Percentiles rank a stretch among this genome's conserved stretches.
These are phyloP conservation scores for Daldinia concentrica DNA, from an alignment of 495 filamentous ascomycete genomes.

Conservation along the genomic window DNA sequence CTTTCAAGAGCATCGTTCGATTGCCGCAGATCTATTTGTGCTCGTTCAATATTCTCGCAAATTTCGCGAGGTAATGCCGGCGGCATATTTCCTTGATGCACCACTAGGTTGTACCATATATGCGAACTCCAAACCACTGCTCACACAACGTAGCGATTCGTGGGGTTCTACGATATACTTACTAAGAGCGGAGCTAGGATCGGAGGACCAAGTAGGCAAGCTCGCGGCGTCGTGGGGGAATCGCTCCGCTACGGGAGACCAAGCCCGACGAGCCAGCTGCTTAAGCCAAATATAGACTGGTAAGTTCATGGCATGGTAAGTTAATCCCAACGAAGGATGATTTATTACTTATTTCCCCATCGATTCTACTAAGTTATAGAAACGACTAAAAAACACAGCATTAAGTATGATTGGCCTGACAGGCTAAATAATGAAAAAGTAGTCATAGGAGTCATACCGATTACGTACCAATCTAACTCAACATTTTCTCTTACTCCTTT, in stretches of 20 bases:
- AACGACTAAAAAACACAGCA: not conserved
- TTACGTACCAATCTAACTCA: not conserved
- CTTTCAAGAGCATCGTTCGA: conserved; percentile 25
- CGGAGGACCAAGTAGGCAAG: conserved; percentile 18
- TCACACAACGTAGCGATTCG: conserved; percentile 12
- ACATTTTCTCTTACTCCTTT: not conserved
- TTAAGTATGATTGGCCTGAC: not conserved
- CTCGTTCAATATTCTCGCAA: conserved; percentile 5
- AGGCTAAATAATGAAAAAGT: conserved; percentile 1
- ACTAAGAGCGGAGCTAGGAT: conserved; percentile 30
- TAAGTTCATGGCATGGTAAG: conserved; percentile 7
- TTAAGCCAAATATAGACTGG: conserved; percentile 34
- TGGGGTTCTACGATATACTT: conserved; percentile 19
- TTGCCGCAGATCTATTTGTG: conserved; percentile 32
- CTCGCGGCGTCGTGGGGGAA: conserved; percentile 31
- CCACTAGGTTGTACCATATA: conserved; percentile 27
- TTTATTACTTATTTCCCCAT: not conserved
- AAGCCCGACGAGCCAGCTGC: conserved; percentile 26
- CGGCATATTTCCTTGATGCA: conserved; percentile 33
- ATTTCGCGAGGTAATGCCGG: conserved; percentile 28
- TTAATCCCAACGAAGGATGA: conserved; percentile 8
- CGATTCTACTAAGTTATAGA: not conserved
- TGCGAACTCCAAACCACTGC: conserved; percentile 29
- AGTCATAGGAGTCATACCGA: not conserved
- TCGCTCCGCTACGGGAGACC: conserved; percentile 21